These are phyloP conservation scores for Favolaschia claudopus DNA, from an alignment of 768 basidiomycete genomes.

Conservation along the genomic window DNA sequence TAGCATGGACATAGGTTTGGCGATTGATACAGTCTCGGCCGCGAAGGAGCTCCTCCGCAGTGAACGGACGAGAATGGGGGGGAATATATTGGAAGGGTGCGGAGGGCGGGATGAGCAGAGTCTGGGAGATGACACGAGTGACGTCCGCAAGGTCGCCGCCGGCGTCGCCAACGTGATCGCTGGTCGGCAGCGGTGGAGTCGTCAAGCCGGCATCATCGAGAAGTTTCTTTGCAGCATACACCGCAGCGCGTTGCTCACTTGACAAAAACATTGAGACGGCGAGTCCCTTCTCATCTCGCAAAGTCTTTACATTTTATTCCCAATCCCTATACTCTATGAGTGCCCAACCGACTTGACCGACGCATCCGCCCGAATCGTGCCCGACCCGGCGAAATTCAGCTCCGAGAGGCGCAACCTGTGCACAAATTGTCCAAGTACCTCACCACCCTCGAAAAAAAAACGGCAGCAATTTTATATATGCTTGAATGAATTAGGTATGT, in stretches of 20 bases:
- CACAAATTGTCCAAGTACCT: too few relatives aligned
- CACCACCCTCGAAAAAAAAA: too few relatives aligned
- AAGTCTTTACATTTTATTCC: not conserved
- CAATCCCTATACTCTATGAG: not conserved
- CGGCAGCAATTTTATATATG: too few relatives aligned
- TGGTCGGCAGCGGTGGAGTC: not conserved
- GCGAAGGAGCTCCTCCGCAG: not conserved
- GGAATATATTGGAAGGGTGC: not conserved
- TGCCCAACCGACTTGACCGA: too few relatives aligned
- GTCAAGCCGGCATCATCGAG: constrained; percentile 2
- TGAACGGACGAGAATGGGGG: not conserved
- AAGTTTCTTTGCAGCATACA: constrained; percentile 3
- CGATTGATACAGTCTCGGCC: constrained; percentile 8
- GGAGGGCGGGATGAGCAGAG: not conserved
- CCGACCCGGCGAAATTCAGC: too few relatives aligned
- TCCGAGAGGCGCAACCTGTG: too few relatives aligned
- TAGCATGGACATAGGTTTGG: constrained; percentile 3
- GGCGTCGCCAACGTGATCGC: not conserved
- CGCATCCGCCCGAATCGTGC: too few relatives aligned
- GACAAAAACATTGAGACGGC: constrained; percentile 6
- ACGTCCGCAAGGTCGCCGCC: not conserved
- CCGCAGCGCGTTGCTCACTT: not conserved
- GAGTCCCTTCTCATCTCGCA: not conserved
- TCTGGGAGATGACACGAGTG: not conserved
- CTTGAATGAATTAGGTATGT: too few relatives aligned